A percentile compares a stretch with the other conserved stretches of the same genome.
These are phyloP conservation scores for Xylariaceae sp. DNA, from an alignment of 2,329 filamentous ascomycete genomes.

Conservation along the genomic window DNA sequence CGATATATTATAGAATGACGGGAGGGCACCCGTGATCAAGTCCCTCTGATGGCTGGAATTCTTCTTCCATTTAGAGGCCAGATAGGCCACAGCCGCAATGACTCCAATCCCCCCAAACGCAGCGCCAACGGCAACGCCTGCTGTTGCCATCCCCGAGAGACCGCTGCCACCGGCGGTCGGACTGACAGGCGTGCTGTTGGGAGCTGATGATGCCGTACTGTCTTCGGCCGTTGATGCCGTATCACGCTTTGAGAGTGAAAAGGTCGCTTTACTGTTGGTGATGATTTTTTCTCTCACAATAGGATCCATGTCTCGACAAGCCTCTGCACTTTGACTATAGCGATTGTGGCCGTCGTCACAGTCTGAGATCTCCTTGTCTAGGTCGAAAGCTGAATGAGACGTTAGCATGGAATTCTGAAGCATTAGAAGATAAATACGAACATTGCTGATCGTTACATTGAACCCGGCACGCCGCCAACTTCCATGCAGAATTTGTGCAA, in stretches of 20 bases:
- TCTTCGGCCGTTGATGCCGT: background rate
- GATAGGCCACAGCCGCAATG: background rate
- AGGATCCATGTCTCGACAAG: background rate
- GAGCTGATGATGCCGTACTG: background rate
- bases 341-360: no score
- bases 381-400: no score
- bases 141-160: background rate
- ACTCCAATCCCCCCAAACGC: background rate
- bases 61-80: background rate
- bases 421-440: no score
- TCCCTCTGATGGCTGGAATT: background rate
- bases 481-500: no score
- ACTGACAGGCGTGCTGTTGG: no score
- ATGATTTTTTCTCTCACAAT: background rate
- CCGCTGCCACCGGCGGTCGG: background rate
- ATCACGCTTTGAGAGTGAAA: background rate
- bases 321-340: background rate
- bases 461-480: no score
- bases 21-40: background rate
- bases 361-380: no score
- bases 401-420: no score
- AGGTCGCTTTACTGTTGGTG: background rate
- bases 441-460: no score
- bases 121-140: background rate
- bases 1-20: background rate